phyloP scores from a whole-genome alignment of 2,329 filamentous ascomycete genomes.

The Moelleriella libera region DNA sequence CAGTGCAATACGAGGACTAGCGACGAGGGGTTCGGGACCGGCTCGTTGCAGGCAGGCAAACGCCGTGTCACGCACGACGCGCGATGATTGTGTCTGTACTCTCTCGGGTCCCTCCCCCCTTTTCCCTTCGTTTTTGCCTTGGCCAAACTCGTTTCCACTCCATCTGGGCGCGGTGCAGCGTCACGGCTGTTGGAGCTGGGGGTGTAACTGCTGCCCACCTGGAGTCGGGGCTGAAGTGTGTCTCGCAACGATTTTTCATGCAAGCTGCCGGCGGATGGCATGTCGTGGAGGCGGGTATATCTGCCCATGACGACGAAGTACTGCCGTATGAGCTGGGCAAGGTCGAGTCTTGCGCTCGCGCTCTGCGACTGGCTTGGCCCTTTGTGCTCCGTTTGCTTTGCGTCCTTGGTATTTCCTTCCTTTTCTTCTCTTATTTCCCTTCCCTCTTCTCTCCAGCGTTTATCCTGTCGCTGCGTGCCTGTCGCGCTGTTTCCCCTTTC shows the following conservation, averaged over 20 bases:
- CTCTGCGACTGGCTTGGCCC: too few species aligned
- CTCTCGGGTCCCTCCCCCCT: background rate
- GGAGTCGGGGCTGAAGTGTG: background rate
- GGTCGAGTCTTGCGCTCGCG: too few species aligned
- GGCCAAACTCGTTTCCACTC: background rate
- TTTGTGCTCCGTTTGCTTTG: background rate
- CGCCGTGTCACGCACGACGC: too few species aligned
- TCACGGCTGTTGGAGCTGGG: background rate
- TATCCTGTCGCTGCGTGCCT: background rate
- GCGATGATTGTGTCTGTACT: too few species aligned
- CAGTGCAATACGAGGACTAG: background rate
- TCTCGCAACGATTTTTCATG: background rate
- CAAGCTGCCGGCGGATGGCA: background rate
- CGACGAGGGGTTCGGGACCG: background rate
- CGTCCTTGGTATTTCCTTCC: too few species aligned
- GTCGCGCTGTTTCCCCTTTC: background rate
- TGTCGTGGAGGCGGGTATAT: background rate
- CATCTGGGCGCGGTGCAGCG: background rate
- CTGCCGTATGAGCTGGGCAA: too few species aligned
- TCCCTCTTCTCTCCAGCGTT: background rate
- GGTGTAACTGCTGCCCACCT: background rate
- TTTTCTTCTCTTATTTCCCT: background rate
- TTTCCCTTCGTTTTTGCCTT: background rate
- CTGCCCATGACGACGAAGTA: too few species aligned
- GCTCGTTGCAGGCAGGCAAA: background rate